These are phyloP conservation scores for Psilocybe sp. DNA, from an alignment of 768 basidiomycete genomes.

Conservation along the genomic window DNA sequence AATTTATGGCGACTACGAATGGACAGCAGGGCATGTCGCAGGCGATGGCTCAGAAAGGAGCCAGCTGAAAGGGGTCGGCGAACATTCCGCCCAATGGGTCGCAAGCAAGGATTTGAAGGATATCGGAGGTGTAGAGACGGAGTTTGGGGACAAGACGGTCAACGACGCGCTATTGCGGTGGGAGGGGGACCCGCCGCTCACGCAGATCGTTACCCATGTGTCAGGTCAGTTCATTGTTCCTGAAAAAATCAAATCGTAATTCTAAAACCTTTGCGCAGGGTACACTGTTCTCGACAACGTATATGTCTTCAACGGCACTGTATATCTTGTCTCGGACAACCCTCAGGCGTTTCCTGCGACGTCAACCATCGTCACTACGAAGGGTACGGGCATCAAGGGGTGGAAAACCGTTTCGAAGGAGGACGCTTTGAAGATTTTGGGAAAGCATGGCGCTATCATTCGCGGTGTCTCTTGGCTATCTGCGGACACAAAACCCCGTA, in stretches of 20 bases:
- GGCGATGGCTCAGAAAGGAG: conserved; percentile 50
- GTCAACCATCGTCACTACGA: conserved; percentile 46
- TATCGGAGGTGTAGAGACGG: conserved; percentile 17
- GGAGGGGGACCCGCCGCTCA: conserved; percentile 52
- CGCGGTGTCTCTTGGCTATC: conserved; percentile 71
- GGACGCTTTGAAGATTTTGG: conserved; percentile 47
- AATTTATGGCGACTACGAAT: conserved; percentile 71
- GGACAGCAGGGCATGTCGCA: conserved; percentile 59
- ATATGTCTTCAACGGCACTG: conserved; percentile 67
- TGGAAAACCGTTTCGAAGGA: conserved; percentile 59
- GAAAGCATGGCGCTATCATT: conserved; percentile 52
- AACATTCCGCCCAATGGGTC: conserved; percentile 44
- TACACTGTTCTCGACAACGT: conserved; percentile 83
- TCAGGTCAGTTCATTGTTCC: conserved; percentile 45
- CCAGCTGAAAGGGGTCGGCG: conserved; percentile 37
- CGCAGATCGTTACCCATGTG: conserved; percentile 58
- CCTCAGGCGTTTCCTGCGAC: conserved; percentile 58
- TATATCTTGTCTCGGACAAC: conserved; percentile 74
- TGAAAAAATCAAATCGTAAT: not conserved
- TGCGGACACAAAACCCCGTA: conserved; percentile 49
- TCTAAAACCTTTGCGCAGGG: conserved; percentile 40
- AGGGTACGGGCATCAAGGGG: conserved; percentile 34
- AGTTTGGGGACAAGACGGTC: conserved; percentile 35
- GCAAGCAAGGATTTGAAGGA: conserved; percentile 27
- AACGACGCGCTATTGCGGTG: conserved; percentile 56